Base-by-base conservation (phyloP, 495 filamentous ascomycete genomes). In the Aspergillus ostianus region DNA sequence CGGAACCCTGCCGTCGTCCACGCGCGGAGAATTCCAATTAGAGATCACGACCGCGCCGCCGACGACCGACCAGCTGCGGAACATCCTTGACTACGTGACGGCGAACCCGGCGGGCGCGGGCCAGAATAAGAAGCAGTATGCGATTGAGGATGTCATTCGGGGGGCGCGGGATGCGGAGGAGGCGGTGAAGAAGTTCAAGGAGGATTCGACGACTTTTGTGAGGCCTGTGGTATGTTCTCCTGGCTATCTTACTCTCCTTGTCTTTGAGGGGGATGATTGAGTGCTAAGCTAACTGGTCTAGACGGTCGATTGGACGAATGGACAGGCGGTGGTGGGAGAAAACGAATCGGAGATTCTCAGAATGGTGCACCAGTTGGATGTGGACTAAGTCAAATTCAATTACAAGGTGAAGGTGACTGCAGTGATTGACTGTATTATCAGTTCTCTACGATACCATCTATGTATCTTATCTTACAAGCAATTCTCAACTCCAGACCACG, bases 291-390 rank as follows among this genome's bases (percentile, higher is more conserved):
- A 62, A 69, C 32, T 4, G 55, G 30, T 59, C 49, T 66, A 92
- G 89, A 83, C 82, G 54, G 95, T 98, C 23, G 94, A 98, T 73
- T 98, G 94, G 95, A 87, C 87, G 61, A 91, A 92, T 75, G 95
- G 94, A 56, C 85, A 84, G 68, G 92, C 86, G 67, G 82, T 90
- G 29, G 78, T 84, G 53, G 90, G 90, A 7, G 87, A 89, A 50
- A 82, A 88, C 61, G 85, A 93, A 77, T 93, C 90, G 13, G 90
- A 90, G 74, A 95, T 97, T 50, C 70, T 95, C 65, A 87, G 86
- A 66, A 83, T 97, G 81, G 73, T 97, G 18, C 78, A 83, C 45
- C 77, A 86, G 58, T 47, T 74, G 26, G 70, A 69, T 20, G 52
- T 44, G 49, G 53, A 64, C 26, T 67, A 59, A 56, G 9, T 30